Conservation (phyloP, 306 rosid species). For the Castanea crenata region DNA sequence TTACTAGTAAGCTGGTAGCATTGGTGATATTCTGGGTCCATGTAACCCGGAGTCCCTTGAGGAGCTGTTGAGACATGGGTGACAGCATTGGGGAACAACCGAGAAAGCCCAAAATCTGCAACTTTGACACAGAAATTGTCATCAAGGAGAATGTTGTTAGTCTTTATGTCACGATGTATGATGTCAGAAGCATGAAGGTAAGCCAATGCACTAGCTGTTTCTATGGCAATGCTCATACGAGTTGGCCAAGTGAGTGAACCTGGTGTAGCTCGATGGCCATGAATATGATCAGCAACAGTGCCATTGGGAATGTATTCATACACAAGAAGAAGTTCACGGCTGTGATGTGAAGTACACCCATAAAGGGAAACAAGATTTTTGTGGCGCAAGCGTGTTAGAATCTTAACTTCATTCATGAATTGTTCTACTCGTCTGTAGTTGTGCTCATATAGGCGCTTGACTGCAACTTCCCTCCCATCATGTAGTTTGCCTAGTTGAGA, state of each 20-base stretch:
- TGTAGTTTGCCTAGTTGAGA: slow-evolving; percentile 51
- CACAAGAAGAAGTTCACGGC: slow-evolving; percentile 66
- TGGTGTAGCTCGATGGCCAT: slow-evolving; percentile 41
- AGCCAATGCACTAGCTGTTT: slow-evolving; percentile 60
- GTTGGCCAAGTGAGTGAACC: slow-evolving; percentile 50
- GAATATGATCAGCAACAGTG: slow-evolving; percentile 76
- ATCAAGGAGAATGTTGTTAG: slow-evolving; percentile 67
- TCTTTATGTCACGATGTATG: slow-evolving; percentile 74
- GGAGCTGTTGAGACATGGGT: slow-evolving; percentile 78
- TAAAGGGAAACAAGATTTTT: slow-evolving; percentile 64
- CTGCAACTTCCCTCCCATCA: slow-evolving; percentile 86
- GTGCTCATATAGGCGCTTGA: slow-evolving; percentile 62
- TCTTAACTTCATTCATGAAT: slow-evolving; percentile 57
- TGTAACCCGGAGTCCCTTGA: slow-evolving; percentile 76
- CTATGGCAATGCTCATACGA: slow-evolving; percentile 64
- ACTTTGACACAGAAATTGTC: slow-evolving; percentile 50
- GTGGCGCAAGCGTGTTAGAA: slow-evolving; percentile 60
- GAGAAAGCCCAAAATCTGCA: slow-evolving; percentile 82
- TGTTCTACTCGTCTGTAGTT: slow-evolving; percentile 53
- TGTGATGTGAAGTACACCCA: slow-evolving; percentile 64
- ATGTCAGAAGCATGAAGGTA: slow-evolving; percentile 79
- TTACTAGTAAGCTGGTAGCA: slow-evolving; percentile 58
- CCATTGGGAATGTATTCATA: slow-evolving; percentile 77
- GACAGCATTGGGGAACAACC: slow-evolving; percentile 52
- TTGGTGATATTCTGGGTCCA: slow-evolving; percentile 76